phyloP scores from a whole-genome alignment of 352 stramenopile genomes.

The Aphanomyces euteiches region DNA sequence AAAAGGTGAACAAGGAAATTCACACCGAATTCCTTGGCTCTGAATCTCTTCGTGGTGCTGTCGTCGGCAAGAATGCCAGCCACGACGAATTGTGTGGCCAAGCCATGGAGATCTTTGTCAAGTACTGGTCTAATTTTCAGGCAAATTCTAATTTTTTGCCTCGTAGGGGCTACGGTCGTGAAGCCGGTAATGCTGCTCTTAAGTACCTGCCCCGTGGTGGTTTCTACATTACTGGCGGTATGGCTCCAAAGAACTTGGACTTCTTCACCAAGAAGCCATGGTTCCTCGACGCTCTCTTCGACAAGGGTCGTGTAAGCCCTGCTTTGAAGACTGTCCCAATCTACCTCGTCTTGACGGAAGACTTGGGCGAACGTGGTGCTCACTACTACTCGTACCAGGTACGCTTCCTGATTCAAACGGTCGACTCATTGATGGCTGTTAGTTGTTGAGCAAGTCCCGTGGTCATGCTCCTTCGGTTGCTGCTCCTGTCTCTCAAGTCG shows the following conservation, averaged over 20 bases:
- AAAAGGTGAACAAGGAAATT: slow-evolving; percentile 80
- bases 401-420: neutral
- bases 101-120: slow-evolving; percentile 93
- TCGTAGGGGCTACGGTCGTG: slow-evolving; percentile 88
- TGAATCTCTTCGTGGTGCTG: slow-evolving; percentile 70
- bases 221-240: slow-evolving; percentile 95
- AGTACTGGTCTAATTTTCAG: slow-evolving; percentile 41
- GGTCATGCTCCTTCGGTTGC: neutral
- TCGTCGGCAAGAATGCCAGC: slow-evolving; percentile 87
- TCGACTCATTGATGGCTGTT: neutral
- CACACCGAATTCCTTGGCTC: slow-evolving; percentile 57
- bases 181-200: slow-evolving; percentile 91
- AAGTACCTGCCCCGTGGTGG: slow-evolving; percentile 95
- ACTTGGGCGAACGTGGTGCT: slow-evolving; percentile 84
- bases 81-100: slow-evolving; percentile 74
- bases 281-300: slow-evolving; percentile 81
- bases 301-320: slow-evolving; percentile 85
- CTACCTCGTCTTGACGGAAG: slow-evolving; percentile 88
- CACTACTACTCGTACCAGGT: slow-evolving; percentile 86
- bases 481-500: no score
- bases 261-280: slow-evolving; percentile 83
- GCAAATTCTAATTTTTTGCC: slow-evolving; percentile 16
- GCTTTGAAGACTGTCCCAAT: slow-evolving; percentile 73
- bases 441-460: slow-evolving; percentile 9
- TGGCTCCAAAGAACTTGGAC: slow-evolving; percentile 96